Base-by-base conservation (phyloP, 2,329 filamentous ascomycete genomes). In the Falciphora oryzae region DNA sequence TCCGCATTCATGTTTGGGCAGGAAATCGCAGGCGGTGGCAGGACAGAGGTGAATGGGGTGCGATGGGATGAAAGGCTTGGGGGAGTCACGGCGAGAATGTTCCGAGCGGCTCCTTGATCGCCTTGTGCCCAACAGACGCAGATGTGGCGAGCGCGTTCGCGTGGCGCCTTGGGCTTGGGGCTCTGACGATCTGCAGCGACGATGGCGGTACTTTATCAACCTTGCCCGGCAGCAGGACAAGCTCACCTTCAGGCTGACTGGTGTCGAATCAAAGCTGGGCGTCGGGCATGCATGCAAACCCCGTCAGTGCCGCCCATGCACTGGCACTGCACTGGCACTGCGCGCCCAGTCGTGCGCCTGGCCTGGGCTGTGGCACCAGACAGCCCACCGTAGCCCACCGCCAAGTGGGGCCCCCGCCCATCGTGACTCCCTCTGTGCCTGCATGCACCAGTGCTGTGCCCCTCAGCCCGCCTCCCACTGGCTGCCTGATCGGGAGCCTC, bases 1-100 rank as follows among this genome's bases (percentile, higher is more conserved):
- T 53, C 44, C 44, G 44, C 44, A 53, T 53, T 53, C 44, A 53
- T 53, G 44, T 53, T 53, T n/a, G 44, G 44, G 44, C 44, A 53
- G 44, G n/a, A n/a, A 53, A 53, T 22, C 44, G 44, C 44, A 53
- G 44, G 44, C 44, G 44, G 44, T 53, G 8, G 44, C 44, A 53
- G 22, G 22, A 6, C 18, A 44, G 38, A 16, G 38, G n/a, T 11
- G 44, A 25, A 25, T 25, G 18, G 44, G 44, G 44, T 10, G 38
- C 38, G 18, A 50, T 50, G 16, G 16, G 38, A 22, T 25, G 32
- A 11, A n/a, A 53, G n/a, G 44, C 44, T 53, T n/a, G 7, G 44
- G 22, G n/a, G 44, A 53, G 44, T n/a, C 44, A 4, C 18, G 7
- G 44, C 18, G 22, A 10, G 44, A 11, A 2, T 10, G 18, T 25